Evolutionary conservation across 2,329 filamentous ascomycete species (phyloP), one percentile per base, ranked within the genome.

Genomic region (Ophiostoma quercus): DNA sequence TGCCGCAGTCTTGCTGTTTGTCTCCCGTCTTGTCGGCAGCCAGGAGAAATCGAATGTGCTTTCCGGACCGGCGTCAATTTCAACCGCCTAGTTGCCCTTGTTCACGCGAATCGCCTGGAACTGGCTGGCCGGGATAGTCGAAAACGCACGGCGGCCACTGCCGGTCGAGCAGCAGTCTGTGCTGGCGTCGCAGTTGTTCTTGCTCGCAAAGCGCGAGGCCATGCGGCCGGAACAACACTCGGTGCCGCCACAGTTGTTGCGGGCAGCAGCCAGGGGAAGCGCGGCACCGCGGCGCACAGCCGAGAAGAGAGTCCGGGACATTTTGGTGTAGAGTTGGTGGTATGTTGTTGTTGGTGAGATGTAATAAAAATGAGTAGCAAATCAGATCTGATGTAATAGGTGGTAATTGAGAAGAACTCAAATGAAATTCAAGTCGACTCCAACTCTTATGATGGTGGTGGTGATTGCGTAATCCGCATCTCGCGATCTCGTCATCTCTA

Each of bases 211-310:
- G 37, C 63, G 63, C 63, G 60, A n/a, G 16, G 19, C 63, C 34
- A 66, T 3, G 34, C 63, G 63, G 37, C 63, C 63, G 9, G 63
- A 66, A n/a, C 63, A 66, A n/a, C 63, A 66, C 34, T 66, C 63
- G n/a, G 63, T 66, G 37, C 63, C 63, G 37, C 60, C 60, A 37
- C 63, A 66, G n/a, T 66, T 66, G 62, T 66, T 66, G 63, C 63
- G 63, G 63, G 19, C 63, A 7, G 63, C 63, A 25, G 63, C 37
- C 32, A 22, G 34, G 9, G 63, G 4, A 39, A 41, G 14, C 11
- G 63, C 63, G 2, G 63, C 63, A 9, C 34, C 9, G 63, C 63
- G 63, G 63, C 63, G 34, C 19, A 66, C 16, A 34, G 34, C 63
- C 7, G 37, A n/a, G 34, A 43, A 66, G 63, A 66, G n/a, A 43